These are phyloP conservation scores for Kandelia obovata DNA, from an alignment of 345 rosid species.

Conservation along the genomic window DNA sequence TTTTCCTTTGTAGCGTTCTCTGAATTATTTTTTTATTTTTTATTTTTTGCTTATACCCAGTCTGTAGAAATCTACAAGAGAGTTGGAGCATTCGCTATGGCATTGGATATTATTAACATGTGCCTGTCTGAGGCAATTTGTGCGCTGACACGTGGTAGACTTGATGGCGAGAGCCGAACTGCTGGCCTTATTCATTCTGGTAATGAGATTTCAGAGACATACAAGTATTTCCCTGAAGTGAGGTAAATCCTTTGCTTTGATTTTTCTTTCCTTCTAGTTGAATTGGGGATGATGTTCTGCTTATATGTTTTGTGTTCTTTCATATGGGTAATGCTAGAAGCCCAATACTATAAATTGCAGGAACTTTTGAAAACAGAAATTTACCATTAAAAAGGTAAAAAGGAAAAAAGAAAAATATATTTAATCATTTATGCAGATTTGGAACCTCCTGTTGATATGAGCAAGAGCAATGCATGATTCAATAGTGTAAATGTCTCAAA, in stretches of 20 bases:
- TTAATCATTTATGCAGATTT: too few relatives aligned
- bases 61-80: constrained; percentile 89
- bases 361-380: too few relatives aligned
- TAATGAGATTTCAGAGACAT: constrained; percentile 77
- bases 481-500: too few relatives aligned
- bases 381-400: too few relatives aligned
- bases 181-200: constrained; percentile 88
- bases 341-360: too few relatives aligned
- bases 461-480: too few relatives aligned
- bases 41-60: constrained; percentile 31
- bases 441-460: too few relatives aligned
- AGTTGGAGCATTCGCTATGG: constrained; percentile 88
- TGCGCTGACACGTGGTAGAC: constrained; percentile 73
- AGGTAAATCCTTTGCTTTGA: constrained; percentile 41
- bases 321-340: too few relatives aligned
- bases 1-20: background rate
- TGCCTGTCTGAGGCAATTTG: constrained; percentile 91
- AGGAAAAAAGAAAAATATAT: too few relatives aligned
- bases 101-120: constrained; percentile 80
- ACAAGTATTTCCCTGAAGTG: constrained; percentile 80
- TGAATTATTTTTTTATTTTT: constrained; percentile 3
- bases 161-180: constrained; percentile 87
- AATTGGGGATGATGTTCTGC: constrained; percentile 4
- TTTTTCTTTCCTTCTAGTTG: background rate
- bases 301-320: background rate